These are phyloP conservation scores for Cyclaneusma minus DNA, from an alignment of 2,329 filamentous ascomycete genomes.

Conservation along the genomic window DNA sequence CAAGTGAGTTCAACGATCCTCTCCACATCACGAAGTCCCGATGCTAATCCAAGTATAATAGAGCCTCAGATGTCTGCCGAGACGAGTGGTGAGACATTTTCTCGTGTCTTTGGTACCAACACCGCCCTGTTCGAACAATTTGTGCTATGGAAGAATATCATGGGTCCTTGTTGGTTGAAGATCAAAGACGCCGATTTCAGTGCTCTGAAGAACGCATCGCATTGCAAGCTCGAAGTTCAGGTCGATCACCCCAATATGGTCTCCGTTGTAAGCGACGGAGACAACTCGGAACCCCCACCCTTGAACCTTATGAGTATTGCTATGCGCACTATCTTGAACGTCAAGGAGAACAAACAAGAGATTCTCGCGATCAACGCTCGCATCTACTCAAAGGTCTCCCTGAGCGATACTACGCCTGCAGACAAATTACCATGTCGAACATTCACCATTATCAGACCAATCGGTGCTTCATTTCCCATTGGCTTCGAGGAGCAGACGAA, in stretches of 20 bases:
- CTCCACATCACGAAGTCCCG: background rate
- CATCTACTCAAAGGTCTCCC: constrained; percentile 78
- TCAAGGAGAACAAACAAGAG: constrained; percentile 90
- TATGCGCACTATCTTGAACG: constrained; percentile 75
- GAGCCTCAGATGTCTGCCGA: constrained; percentile 57
- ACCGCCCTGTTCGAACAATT: constrained; percentile 96
- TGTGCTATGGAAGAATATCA: constrained; percentile 96
- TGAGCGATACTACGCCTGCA: constrained; percentile 75
- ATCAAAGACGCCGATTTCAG: constrained; percentile 76
- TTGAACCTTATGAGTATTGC: constrained; percentile 93
- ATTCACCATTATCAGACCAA: constrained; percentile 81
- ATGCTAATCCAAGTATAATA: constrained; percentile 13
- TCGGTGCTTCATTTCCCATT: constrained; percentile 59
- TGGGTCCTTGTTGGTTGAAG: constrained; percentile 95
- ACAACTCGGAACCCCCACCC: constrained; percentile 69
- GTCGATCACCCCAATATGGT: constrained; percentile 67
- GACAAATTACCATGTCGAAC: constrained; percentile 81
- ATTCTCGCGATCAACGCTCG: constrained; percentile 83
- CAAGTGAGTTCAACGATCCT: constrained; percentile 33
- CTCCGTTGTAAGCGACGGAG: constrained; percentile 56
- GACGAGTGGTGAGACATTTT: constrained; percentile 72
- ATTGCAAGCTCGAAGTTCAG: constrained; percentile 88
- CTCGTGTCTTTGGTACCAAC: constrained; percentile 83
- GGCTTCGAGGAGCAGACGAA: constrained; percentile 70
- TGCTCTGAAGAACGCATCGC: constrained; percentile 78